These are phyloP conservation scores for Cladosporium cucumerinum DNA, from an alignment of 2,329 filamentous ascomycete species.

Conservation along the genomic window DNA sequence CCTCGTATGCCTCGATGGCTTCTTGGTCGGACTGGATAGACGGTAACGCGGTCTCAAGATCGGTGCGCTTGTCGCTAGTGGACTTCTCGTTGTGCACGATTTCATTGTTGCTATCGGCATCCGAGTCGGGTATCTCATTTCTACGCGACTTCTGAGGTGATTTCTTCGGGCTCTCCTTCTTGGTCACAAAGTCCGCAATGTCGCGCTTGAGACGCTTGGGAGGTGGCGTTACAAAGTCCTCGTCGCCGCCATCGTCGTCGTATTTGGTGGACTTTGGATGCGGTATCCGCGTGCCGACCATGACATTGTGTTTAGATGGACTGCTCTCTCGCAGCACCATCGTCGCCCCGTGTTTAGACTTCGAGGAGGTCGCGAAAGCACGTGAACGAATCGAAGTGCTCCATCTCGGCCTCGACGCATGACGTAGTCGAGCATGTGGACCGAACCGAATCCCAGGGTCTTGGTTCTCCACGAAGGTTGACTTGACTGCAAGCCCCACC, in stretches of 20 bases:
- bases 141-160: conserved; percentile 21
- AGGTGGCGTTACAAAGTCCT: conserved; percentile 36
- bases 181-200: conserved; percentile 20
- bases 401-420: neutral
- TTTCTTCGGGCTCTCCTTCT: conserved; percentile 18
- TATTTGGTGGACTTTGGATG: conserved; percentile 46
- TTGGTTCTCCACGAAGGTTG: neutral
- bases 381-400: neutral
- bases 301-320: conserved; percentile 46
- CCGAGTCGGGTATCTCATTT: conserved; percentile 31
- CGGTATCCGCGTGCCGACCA: conserved; percentile 44
- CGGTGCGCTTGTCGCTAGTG: conserved; percentile 52
- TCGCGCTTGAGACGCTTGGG: conserved; percentile 42
- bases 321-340: conserved; percentile 38
- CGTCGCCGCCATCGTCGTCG: conserved; percentile 33
- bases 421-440: conserved; percentile 4
- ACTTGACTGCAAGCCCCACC: neutral
- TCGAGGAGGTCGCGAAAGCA: neutral
- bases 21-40: conserved; percentile 63
- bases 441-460: neutral
- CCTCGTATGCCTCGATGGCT: conserved; percentile 77
- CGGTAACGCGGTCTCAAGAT: conserved; percentile 69
- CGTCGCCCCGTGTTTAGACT: neutral
- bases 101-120: conserved; percentile 33
- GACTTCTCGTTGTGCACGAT: conserved; percentile 23